A percentile compares a stretch with the other conserved stretches of the same genome.
Evolutionary conservation across 2,329 filamentous ascomycete genomes (phyloP).

Genomic region (Cephalotrichum gorgonifer): DNA sequence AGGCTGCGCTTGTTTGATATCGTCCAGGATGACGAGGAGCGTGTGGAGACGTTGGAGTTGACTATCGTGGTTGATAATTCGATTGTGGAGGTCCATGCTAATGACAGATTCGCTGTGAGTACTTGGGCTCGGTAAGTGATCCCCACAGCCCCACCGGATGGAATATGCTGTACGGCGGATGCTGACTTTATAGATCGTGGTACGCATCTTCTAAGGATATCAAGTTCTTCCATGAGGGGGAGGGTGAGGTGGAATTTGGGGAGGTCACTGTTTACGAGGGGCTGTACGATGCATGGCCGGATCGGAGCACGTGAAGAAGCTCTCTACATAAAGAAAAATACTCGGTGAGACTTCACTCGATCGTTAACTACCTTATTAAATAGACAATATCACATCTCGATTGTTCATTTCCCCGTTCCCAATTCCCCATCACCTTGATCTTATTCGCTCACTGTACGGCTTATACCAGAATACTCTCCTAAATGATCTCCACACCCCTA

Average conservation of each 20-base stretch:
- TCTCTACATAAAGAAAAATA: no score
- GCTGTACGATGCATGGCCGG: slow-evolving; percentile 26
- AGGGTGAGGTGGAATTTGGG: slow-evolving; percentile 18
- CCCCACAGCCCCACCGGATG: background rate
- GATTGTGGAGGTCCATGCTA: slow-evolving; percentile 27
- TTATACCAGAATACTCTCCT: no score
- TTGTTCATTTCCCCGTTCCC: no score
- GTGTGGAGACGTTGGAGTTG: slow-evolving; percentile 25
- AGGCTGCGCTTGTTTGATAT: slow-evolving; percentile 29
- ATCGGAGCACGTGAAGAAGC: slow-evolving; percentile 2
- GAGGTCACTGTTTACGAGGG: slow-evolving; percentile 23
- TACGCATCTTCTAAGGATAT: slow-evolving; percentile 22
- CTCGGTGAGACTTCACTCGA: no score
- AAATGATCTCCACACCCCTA: no score
- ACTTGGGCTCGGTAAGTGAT: slow-evolving; percentile 29
- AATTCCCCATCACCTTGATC: no score
- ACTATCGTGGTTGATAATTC: slow-evolving; percentile 29
- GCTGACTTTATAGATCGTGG: slow-evolving; percentile 21
- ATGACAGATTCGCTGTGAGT: slow-evolving; percentile 27
- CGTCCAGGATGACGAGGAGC: slow-evolving; percentile 13
- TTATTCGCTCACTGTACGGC: no score
- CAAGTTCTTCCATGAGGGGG: slow-evolving; percentile 23
- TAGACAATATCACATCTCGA: no score
- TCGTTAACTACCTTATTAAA: no score
- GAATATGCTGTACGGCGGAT: slow-evolving; percentile 5